phyloP scores from a whole-genome alignment of 2,329 filamentous ascomycete species.

The Daldinia sp. region DNA sequence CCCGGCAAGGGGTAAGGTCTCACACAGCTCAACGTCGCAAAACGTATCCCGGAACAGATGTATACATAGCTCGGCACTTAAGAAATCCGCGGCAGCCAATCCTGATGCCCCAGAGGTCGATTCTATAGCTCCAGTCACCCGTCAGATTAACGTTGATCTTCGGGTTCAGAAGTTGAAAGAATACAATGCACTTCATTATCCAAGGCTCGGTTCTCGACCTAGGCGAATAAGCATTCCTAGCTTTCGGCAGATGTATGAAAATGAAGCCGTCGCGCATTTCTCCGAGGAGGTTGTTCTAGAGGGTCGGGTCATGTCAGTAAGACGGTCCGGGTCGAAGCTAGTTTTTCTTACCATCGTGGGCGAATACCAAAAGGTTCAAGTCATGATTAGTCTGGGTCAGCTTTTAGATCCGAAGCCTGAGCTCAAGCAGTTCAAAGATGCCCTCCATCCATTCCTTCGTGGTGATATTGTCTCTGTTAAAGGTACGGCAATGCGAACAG shows the following conservation, averaged over 20 bases:
- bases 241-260: slow-evolving; percentile 49
- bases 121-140: slow-evolving; percentile 14
- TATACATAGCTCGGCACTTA: slow-evolving; percentile 21
- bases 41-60: slow-evolving; percentile 29
- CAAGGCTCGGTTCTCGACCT: slow-evolving; percentile 53
- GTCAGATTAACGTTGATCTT: slow-evolving; percentile 22
- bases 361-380: slow-evolving; percentile 76
- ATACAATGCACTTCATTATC: slow-evolving; percentile 62
- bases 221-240: slow-evolving; percentile 50
- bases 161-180: slow-evolving; percentile 63
- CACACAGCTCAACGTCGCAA: slow-evolving; percentile 35
- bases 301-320: slow-evolving; percentile 45
- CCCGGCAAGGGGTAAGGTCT: slow-evolving; percentile 39
- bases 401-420: slow-evolving; percentile 52
- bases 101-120: slow-evolving; percentile 9
- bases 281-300: slow-evolving; percentile 46
- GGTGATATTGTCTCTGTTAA: slow-evolving; percentile 77
- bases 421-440: slow-evolving; percentile 61
- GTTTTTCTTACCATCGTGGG: slow-evolving; percentile 84
- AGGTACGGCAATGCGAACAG: slow-evolving; percentile 74
- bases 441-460: slow-evolving; percentile 73
- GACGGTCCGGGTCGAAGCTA: slow-evolving; percentile 71
- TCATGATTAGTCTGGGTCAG: slow-evolving; percentile 73
- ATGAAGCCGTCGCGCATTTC: slow-evolving; percentile 35
- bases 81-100: background rate